These are phyloP conservation scores for Jacaranda mimosifolia DNA, from an alignment of 257 asterid species.

Conservation along the genomic window DNA sequence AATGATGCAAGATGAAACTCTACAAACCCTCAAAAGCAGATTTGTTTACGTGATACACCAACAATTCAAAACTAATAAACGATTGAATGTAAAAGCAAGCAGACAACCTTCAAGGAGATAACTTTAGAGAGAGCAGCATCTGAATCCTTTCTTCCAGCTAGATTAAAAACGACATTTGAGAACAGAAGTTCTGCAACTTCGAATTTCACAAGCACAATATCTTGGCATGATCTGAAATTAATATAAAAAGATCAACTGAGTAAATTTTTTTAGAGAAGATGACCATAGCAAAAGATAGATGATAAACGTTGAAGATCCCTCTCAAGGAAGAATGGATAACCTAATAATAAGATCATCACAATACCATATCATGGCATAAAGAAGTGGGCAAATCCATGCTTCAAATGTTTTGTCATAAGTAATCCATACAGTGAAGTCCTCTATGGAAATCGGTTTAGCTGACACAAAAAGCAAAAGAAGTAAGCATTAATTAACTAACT, in stretches of 20 bases:
- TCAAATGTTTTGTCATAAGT: constrained; percentile 83
- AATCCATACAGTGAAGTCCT: constrained; percentile 73
- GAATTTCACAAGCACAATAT: constrained; percentile 81
- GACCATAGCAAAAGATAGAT: constrained; percentile 14
- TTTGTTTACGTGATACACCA: constrained; percentile 6
- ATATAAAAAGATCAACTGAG: constrained; percentile 29
- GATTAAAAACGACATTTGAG: constrained; percentile 74
- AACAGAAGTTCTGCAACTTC: constrained; percentile 93
- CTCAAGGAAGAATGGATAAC: constrained; percentile 50
- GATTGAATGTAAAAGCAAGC: constrained; percentile 29
- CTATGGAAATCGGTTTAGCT: constrained; percentile 72
- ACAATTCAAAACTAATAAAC: constrained; percentile 24
- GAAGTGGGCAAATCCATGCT: constrained; percentile 93
- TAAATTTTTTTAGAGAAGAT: constrained; percentile 15
- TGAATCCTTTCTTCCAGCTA: constrained; percentile 71
- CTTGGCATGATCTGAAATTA: constrained; percentile 82
- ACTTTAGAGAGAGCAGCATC: constrained; percentile 81
- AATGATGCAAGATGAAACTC: neutral
- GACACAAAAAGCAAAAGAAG: constrained; percentile 36
- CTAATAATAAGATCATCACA: constrained; percentile 86
- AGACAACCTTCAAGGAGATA: constrained; percentile 76
- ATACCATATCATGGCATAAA: constrained; percentile 70
- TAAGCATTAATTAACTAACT: neutral
- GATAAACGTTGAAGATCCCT: constrained; percentile 28
- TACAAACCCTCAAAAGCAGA: too few relatives aligned